Percentiles rank a stretch among this genome's conserved stretches.
Evolutionary conservation across 108 stramenopile species (phyloP).

Genomic region (Phaeodactylum tricornutum): DNA sequence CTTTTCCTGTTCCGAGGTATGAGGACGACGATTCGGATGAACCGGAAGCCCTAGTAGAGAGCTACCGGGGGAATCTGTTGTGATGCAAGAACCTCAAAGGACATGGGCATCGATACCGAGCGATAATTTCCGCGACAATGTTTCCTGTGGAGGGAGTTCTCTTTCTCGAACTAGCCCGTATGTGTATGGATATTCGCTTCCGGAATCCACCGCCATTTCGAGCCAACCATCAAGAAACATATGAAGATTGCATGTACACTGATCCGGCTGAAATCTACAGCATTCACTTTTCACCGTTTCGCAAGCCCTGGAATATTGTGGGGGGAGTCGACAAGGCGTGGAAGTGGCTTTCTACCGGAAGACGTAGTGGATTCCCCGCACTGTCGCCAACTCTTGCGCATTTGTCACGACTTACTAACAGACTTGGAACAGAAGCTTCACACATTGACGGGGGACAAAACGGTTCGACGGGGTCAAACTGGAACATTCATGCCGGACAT

Average conservation of each 20-base stretch:
- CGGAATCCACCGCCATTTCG: not conserved
- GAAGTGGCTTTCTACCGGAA: not conserved
- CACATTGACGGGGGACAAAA: no score
- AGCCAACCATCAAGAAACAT: not conserved
- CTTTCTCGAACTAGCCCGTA: no score
- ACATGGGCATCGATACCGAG: no score
- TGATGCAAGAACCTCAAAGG: no score
- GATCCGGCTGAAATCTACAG: slow-evolving; percentile 20
- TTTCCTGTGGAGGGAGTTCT: no score
- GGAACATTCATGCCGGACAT: no score
- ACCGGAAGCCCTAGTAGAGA: no score
- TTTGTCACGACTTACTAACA: slow-evolving; percentile 36
- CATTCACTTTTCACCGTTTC: slow-evolving; percentile 36
- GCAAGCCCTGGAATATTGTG: slow-evolving; percentile 5
- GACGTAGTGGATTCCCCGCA: not conserved
- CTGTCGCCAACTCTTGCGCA: not conserved
- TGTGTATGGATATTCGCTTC: slow-evolving; percentile 11
- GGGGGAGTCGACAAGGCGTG: not conserved
- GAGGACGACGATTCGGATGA: no score
- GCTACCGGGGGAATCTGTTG: no score
- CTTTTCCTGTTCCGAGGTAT: no score
- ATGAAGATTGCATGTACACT: slow-evolving; percentile 32
- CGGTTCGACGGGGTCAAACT: no score
- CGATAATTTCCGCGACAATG: no score
- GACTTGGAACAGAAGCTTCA: slow-evolving; percentile 38